Evolutionary conservation across 1,139 yeast species (phyloP), one percentile per base, ranked within the genome.

Genomic region (Ogataea hybrid): DNA sequence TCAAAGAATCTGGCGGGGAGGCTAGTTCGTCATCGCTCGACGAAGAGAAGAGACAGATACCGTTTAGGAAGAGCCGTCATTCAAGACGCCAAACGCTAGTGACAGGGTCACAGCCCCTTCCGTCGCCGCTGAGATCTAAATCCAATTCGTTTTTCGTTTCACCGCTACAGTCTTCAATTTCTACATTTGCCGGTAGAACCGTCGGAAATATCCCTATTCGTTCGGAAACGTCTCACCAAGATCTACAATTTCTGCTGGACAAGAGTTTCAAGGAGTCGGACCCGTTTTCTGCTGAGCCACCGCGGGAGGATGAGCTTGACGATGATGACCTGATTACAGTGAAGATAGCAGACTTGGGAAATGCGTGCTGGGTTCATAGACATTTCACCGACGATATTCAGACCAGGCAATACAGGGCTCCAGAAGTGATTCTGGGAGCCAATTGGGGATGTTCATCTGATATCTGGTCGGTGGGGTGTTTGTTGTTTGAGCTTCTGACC

Each of bases 341-440:
- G 39, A 87, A 86, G 61, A 76, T 87, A 43, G 95, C 94, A 3
- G 96, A 87, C 59, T 70, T 87, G 42, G 96, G 96, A 17, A 87
- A 87, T 59, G 94, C 95, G 0, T 85, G 95, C 51, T 84, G 84
- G 76, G 69, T 75, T 8, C 69, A 77, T 55, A 73, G 72, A 34
- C 95, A 87, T 61, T 84, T 83, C 63, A 84, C 95, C 14, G 78
- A 84, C 61, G 92, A 84, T 57, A 85, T 87, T 50, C 95, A 87
- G 63, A 87, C 96, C 1, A 70, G 96, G 35, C 95, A 87, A 60
- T 87, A 87, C 61, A 68, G 96, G 28, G 75, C 94, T 1, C 95
- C 95, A 0, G 96, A 87, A 61, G 82, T 85, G 29, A 63, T 79
- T 20, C 64, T 81, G 37, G 85, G 89, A 35, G 72, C 79, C 14